Evolutionary conservation across 495 filamentous ascomycete genomes (phyloP), one percentile per base, ranked within the genome.

Genomic region (Penicillium pancosmium): DNA sequence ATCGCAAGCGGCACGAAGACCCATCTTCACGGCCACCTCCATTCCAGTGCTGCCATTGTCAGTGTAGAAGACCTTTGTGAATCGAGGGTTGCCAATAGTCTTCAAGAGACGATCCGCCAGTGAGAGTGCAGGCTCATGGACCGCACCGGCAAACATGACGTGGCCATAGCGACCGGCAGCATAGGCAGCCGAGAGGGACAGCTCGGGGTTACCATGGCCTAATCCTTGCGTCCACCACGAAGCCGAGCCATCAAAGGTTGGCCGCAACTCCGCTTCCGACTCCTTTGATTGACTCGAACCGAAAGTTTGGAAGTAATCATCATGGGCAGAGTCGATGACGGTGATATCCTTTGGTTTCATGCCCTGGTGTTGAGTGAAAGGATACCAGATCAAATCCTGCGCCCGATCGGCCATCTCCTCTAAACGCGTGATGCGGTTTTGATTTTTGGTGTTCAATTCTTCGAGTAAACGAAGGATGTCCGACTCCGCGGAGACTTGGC

Each of bases 171-270:
- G 81, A n/a, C 90, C 89, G 4, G 90, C 87, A 1, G 90, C 90
- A 67, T 91, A 88, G 2, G 90, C 88, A 4, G 88, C 88, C 0
- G 87, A 82, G 6, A 91, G 79, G 8, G 88, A 77, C 5, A 93
- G 77, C 0, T 75, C 68, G 0, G 88, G 83, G 60, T 88, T 90
- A 13, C 84, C 88, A 62, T 93, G 90, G 8, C 90, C 90, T 5
- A 93, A 78, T 9, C 90, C 90, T 71, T 93, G 90, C 1, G 90
- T 92, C 90, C 90, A 93, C 90, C 90, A 93, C 0, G 89, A 91
- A 16, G 88, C 90, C 0, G 89, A 91, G 18, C 84, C 90, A 57
- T 93, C 90, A 50, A 92, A 91, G 0, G 85, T 85, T 9, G 88
- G 80, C 23, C 73, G 74, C 1, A 92, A 71, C 12, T 69, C 59